These are phyloP conservation scores for Holtermanniella nyarrowii DNA, from an alignment of 768 basidiomycete species.

Conservation along the genomic window DNA sequence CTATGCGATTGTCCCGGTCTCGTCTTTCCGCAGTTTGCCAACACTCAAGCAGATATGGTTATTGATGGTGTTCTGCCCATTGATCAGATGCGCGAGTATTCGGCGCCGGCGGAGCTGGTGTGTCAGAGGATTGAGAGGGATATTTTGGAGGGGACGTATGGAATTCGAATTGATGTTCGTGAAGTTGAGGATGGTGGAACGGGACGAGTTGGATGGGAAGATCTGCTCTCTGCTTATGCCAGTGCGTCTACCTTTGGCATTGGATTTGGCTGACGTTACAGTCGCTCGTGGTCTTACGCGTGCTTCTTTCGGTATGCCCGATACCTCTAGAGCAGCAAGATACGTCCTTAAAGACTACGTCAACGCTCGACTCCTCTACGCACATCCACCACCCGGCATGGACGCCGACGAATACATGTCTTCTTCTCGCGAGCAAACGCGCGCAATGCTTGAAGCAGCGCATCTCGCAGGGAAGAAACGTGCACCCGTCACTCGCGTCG, in stretches of 20 bases:
- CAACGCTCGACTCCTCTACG: conserved; percentile 81
- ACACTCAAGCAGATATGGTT: conserved; percentile 87
- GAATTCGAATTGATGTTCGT: conserved; percentile 59
- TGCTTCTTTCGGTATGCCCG: conserved; percentile 91
- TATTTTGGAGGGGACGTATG: conserved; percentile 84
- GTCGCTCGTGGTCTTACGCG: conserved; percentile 88
- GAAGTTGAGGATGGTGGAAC: conserved; percentile 74
- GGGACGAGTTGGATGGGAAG: conserved; percentile 53
- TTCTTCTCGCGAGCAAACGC: conserved; percentile 51
- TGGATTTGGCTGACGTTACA: conserved; percentile 35
- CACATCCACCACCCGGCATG: conserved; percentile 65
- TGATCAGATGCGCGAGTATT: conserved; percentile 90
- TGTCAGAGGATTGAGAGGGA: conserved; percentile 66
- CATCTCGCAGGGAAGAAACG: conserved; percentile 59
- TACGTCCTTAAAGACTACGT: conserved; percentile 95
- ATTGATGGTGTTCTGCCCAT: conserved; percentile 96
- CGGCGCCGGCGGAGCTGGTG: conserved; percentile 69
- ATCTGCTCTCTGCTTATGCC: conserved; percentile 80
- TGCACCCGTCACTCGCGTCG: conserved; percentile 77
- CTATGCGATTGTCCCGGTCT: conserved; percentile 97
- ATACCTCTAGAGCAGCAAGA: conserved; percentile 86
- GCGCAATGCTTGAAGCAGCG: conserved; percentile 48
- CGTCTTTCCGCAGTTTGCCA: conserved; percentile 97
- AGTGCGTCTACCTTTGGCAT: conserved; percentile 50
- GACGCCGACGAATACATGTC: conserved; percentile 63